Evolutionary conservation across 1,284 basidiomycete species (phyloP).

Genomic region (Heliocybe sulcata): DNA sequence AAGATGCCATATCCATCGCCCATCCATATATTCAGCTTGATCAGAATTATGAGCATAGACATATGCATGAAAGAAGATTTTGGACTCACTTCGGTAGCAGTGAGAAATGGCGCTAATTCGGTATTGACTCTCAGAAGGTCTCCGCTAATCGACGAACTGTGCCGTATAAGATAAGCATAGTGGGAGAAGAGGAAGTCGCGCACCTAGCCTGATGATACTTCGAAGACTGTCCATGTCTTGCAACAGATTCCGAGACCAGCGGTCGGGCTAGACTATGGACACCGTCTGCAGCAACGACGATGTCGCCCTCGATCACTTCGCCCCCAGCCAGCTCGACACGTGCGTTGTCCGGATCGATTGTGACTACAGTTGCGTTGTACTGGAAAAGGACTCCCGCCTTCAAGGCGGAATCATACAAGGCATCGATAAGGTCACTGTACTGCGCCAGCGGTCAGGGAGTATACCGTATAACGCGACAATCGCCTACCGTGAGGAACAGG

Average conservation of each 20-base stretch:
- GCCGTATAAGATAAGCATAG: too few species aligned
- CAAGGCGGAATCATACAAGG: neutral
- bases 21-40: neutral
- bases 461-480: neutral
- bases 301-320: neutral
- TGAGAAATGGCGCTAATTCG: neutral
- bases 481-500: neutral
- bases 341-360: neutral
- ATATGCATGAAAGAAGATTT: neutral
- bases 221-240: neutral
- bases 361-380: neutral
- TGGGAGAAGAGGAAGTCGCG: neutral
- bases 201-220: neutral
- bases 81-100: neutral
- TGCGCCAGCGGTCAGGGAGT: neutral
- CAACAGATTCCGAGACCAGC: neutral
- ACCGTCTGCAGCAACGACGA: neutral
- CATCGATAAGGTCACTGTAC: neutral
- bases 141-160: too few species aligned
- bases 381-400: neutral
- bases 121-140: neutral
- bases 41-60: neutral
- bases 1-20: neutral
- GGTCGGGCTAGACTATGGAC: neutral
- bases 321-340: neutral